phyloP scores from a whole-genome alignment of 768 basidiomycete genomes.

The Leccinum disarticulatum region DNA sequence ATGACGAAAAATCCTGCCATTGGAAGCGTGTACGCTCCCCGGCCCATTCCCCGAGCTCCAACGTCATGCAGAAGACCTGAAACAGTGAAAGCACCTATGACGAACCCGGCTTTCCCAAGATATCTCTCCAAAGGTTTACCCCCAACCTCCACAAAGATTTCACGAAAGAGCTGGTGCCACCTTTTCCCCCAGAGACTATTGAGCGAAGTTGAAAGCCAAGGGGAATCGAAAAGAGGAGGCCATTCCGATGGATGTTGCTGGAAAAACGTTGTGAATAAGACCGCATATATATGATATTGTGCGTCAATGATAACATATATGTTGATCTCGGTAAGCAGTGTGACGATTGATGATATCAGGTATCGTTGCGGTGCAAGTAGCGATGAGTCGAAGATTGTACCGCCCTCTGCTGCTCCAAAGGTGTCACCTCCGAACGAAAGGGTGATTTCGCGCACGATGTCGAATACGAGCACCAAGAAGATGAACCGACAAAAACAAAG shows the following conservation, averaged over 20 bases:
- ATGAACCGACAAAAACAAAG: conserved; percentile 14
- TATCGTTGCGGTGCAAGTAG: conserved; percentile 35
- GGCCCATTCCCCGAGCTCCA: conserved; percentile 58
- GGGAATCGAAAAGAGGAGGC: conserved; percentile 62
- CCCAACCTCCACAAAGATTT: conserved; percentile 54
- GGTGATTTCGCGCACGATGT: not conserved
- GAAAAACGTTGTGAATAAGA: conserved; percentile 47
- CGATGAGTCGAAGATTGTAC: conserved; percentile 38
- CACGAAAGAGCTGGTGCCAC: conserved; percentile 74
- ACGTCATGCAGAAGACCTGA: conserved; percentile 63
- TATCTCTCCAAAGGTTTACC: conserved; percentile 41
- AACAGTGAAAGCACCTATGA: conserved; percentile 58
- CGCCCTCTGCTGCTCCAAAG: conserved; percentile 35
- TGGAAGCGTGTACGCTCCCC: conserved; percentile 44
- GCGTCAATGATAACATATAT: conserved; percentile 47
- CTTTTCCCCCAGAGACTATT: conserved; percentile 57
- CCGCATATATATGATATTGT: conserved; percentile 41
- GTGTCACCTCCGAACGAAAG: conserved; percentile 39
- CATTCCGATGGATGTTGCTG: conserved; percentile 51
- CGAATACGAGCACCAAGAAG: conserved; percentile 6
- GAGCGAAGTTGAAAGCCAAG: conserved; percentile 60
- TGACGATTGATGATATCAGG: conserved; percentile 44
- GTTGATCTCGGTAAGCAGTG: conserved; percentile 42
- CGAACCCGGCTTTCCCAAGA: conserved; percentile 47
- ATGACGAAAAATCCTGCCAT: conserved; percentile 56